phyloP scores from a whole-genome alignment of 2,329 filamentous ascomycete genomes.

The Apiospora aurea region DNA sequence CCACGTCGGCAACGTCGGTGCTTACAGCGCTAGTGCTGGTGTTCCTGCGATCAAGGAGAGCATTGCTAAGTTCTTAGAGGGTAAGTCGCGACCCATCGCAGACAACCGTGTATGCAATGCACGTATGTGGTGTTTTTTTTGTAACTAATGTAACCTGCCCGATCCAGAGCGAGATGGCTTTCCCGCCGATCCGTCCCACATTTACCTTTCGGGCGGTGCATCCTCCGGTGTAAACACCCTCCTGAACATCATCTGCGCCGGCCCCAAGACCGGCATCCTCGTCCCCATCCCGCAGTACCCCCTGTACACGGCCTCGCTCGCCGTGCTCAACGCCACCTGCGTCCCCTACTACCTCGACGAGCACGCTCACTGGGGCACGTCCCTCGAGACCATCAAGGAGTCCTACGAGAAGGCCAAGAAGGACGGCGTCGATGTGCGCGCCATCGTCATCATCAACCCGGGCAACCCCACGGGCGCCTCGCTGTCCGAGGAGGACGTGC shows the following conservation, averaged over 20 bases:
- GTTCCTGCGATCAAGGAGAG: conserved; percentile 86
- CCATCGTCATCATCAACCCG: conserved; percentile 97
- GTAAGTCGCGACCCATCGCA: conserved; percentile 55
- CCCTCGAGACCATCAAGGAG: conserved; percentile 77
- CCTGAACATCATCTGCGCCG: conserved; percentile 85
- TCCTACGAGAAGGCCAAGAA: conserved; percentile 77
- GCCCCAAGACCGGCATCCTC: conserved; percentile 80
- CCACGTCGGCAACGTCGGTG: conserved; percentile 89
- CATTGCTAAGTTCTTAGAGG: conserved; percentile 90
- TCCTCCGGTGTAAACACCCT: conserved; percentile 95
- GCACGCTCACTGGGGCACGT: conserved; percentile 84
- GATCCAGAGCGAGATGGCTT: conserved; percentile 81
- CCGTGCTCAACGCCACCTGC: conserved; percentile 82
- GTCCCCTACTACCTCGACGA: conserved; percentile 97
- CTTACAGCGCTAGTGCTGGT: conserved; percentile 94
- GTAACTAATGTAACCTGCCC: conserved; percentile 24
- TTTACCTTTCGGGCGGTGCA: conserved; percentile 92
- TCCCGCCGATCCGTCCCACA: conserved; percentile 77
- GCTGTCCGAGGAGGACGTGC: conserved; percentile 79
- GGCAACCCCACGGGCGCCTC: conserved; percentile 96
- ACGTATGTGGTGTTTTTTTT: background rate
- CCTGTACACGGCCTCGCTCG: conserved; percentile 91
- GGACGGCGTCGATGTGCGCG: conserved; percentile 85
- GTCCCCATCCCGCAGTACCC: conserved; percentile 98
- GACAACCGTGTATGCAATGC: background rate